Evolutionary conservation across 345 rosid species (phyloP).

Genomic region (Aethionema arabicum): DNA sequence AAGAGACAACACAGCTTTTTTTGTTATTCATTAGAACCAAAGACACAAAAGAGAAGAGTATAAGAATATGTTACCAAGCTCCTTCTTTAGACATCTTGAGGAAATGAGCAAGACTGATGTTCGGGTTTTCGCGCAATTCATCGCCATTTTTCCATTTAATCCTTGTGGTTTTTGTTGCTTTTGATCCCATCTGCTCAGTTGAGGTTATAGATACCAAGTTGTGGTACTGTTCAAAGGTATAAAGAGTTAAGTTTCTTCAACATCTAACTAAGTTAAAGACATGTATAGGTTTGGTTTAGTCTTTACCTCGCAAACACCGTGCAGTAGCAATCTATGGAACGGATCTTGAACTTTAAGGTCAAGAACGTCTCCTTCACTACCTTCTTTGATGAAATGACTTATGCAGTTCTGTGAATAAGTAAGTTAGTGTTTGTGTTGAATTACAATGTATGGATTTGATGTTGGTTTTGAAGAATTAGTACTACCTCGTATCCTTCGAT

Average conservation of each 20-base stretch:
- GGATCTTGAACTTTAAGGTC: slow-evolving; percentile 77
- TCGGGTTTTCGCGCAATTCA: slow-evolving; percentile 48
- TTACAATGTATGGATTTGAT: too few relatives aligned
- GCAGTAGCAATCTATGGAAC: slow-evolving; percentile 83
- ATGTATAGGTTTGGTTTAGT: not conserved
- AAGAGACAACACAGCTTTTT: slow-evolving; percentile 21
- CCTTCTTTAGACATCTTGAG: slow-evolving; percentile 89
- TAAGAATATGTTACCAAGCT: slow-evolving; percentile 50
- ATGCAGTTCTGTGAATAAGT: slow-evolving; percentile 53
- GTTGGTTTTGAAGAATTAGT: slow-evolving; percentile 15
- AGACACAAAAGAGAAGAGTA: slow-evolving; percentile 19
- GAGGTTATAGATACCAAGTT: slow-evolving; percentile 70
- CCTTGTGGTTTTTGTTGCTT: slow-evolving; percentile 56
- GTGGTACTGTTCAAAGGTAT: slow-evolving; percentile 59
- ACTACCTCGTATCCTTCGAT: slow-evolving; percentile 89
- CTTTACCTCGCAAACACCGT: slow-evolving; percentile 91
- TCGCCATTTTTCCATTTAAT: slow-evolving; percentile 59
- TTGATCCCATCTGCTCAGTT: slow-evolving; percentile 45
- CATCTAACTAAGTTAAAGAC: not conserved
- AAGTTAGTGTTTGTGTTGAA: too few relatives aligned
- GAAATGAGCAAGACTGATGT: slow-evolving; percentile 56
- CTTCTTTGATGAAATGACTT: slow-evolving; percentile 56
- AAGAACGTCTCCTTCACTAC: slow-evolving; percentile 58
- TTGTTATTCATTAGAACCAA: slow-evolving; percentile 15
- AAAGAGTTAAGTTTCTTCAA: not conserved